phyloP scores from a whole-genome alignment of 345 rosid species.

The Murraya koenigii region DNA sequence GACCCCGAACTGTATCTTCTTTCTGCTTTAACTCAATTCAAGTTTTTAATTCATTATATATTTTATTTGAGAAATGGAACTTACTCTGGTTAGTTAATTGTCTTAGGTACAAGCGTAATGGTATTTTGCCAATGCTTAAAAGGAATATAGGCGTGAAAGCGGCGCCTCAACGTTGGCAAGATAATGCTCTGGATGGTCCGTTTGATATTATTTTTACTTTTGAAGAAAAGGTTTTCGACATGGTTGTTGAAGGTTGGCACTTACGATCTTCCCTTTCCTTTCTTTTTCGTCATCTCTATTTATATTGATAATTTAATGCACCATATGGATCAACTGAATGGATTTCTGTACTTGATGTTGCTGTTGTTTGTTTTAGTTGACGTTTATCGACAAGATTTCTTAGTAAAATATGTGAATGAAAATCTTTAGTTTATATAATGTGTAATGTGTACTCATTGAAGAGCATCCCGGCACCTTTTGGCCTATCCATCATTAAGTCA shows the following conservation, averaged over 20 bases:
- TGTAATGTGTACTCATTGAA: not conserved
- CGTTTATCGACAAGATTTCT: not conserved
- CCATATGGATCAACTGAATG: not conserved
- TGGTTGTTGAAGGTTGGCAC: constrained; percentile 73
- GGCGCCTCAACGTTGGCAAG: constrained; percentile 98
- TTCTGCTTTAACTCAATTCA: not conserved
- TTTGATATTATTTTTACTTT: constrained; percentile 78
- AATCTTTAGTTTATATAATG: not conserved
- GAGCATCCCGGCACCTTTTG: not conserved
- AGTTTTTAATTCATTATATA: not conserved
- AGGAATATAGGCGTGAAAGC: constrained; percentile 71
- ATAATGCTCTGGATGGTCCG: constrained; percentile 80
- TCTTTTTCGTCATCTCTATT: not conserved
- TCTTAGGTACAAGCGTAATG: constrained; percentile 83
- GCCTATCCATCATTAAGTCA: not conserved
- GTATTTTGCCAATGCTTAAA: constrained; percentile 92
- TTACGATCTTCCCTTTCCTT: not conserved
- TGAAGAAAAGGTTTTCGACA: constrained; percentile 94
- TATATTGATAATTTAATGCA: not conserved
- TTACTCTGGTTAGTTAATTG: not conserved
- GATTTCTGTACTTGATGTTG: not conserved
- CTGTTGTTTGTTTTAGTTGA: not conserved
- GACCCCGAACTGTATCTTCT: constrained; percentile 88
- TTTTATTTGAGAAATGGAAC: not conserved
- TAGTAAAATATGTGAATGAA: not conserved